A percentile compares a stretch with the other conserved stretches of the same genome.
Evolutionary conservation across 2,329 filamentous ascomycete species (phyloP).

Genomic region (Phaeosphaeriaceae sp.): DNA sequence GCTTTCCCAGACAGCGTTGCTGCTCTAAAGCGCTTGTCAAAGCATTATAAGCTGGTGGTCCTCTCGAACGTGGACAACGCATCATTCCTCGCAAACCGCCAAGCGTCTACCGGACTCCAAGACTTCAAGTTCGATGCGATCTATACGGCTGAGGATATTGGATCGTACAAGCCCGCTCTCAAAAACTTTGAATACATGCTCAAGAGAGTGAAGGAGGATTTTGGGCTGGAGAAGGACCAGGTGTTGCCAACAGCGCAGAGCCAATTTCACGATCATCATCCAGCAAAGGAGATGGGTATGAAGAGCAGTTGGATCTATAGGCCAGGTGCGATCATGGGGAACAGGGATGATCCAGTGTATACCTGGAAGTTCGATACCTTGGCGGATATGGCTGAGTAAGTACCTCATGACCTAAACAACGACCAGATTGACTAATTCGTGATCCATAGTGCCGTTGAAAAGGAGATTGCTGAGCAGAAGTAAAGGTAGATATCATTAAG

Average conservation of each 20-base stretch:
- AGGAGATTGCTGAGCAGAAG: slow-evolving; percentile 30
- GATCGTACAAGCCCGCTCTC: slow-evolving; percentile 72
- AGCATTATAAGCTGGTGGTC: slow-evolving; percentile 65
- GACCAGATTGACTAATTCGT: not conserved
- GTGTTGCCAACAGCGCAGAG: slow-evolving; percentile 74
- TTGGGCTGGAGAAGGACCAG: slow-evolving; percentile 63
- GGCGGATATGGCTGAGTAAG: slow-evolving; percentile 63
- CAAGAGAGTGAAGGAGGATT: slow-evolving; percentile 57
- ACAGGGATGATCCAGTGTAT: slow-evolving; percentile 49
- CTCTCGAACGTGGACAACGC: slow-evolving; percentile 66
- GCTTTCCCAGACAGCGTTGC: slow-evolving; percentile 65
- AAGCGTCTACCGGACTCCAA: slow-evolving; percentile 54
- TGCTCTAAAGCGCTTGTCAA: slow-evolving; percentile 58
- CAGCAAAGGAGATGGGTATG: slow-evolving; percentile 67
- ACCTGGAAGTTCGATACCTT: slow-evolving; percentile 66
- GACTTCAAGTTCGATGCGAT: slow-evolving; percentile 67
- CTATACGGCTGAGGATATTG: slow-evolving; percentile 74
- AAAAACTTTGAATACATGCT: slow-evolving; percentile 73
- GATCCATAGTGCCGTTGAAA: slow-evolving; percentile 51
- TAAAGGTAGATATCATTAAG: not conserved
- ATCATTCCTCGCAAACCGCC: slow-evolving; percentile 59
- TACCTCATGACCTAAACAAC: not conserved
- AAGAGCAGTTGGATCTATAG: slow-evolving; percentile 71
- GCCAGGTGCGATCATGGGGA: slow-evolving; percentile 56
- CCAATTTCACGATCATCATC: slow-evolving; percentile 70